phyloP scores from a whole-genome alignment of 805 yeast genomes.

The Ogataea nonfermentans region DNA sequence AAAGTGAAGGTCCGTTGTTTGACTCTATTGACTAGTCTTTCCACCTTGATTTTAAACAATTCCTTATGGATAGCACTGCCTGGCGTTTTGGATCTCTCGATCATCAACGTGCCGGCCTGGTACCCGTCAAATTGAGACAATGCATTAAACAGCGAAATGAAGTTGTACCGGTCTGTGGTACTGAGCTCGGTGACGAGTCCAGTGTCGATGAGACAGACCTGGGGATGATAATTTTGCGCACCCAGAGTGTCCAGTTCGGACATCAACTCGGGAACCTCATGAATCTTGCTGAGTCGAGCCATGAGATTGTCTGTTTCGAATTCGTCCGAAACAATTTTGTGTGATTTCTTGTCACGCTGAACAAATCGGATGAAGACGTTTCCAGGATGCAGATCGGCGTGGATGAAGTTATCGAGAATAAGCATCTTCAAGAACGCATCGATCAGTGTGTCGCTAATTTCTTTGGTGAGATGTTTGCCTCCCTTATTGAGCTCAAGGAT shows the following conservation, averaged over 20 bases:
- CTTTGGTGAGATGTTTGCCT: slow-evolving; percentile 52
- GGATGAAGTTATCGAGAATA: slow-evolving; percentile 88
- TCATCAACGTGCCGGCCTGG: slow-evolving; percentile 92
- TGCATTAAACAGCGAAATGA: slow-evolving; percentile 85
- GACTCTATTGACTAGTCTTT: slow-evolving; percentile 74
- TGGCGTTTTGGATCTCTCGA: slow-evolving; percentile 92
- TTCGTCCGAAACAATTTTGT: slow-evolving; percentile 44
- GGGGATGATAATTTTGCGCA: slow-evolving; percentile 67
- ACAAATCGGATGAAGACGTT: slow-evolving; percentile 62
- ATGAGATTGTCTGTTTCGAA: slow-evolving; percentile 47
- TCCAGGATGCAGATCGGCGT: slow-evolving; percentile 97
- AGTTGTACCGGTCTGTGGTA: slow-evolving; percentile 73
- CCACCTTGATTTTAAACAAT: slow-evolving; percentile 83
- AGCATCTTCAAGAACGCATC: slow-evolving; percentile 94
- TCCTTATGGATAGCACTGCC: slow-evolving; percentile 85
- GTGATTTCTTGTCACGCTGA: slow-evolving; percentile 40
- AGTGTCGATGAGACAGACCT: slow-evolving; percentile 86
- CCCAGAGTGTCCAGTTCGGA: slow-evolving; percentile 49
- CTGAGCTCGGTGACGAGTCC: slow-evolving; percentile 92
- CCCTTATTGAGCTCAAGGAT: slow-evolving; percentile 54
- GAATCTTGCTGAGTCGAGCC: slow-evolving; percentile 37
- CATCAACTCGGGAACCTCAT: slow-evolving; percentile 29
- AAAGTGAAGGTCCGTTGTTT: slow-evolving; percentile 87
- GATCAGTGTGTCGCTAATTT: slow-evolving; percentile 74
- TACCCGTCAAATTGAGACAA: slow-evolving; percentile 92